Percentiles rank a stretch among this genome's conserved stretches.
phyloP scores from a whole-genome alignment of 2,329 filamentous ascomycete genomes.

The Phialophora macrospora region DNA sequence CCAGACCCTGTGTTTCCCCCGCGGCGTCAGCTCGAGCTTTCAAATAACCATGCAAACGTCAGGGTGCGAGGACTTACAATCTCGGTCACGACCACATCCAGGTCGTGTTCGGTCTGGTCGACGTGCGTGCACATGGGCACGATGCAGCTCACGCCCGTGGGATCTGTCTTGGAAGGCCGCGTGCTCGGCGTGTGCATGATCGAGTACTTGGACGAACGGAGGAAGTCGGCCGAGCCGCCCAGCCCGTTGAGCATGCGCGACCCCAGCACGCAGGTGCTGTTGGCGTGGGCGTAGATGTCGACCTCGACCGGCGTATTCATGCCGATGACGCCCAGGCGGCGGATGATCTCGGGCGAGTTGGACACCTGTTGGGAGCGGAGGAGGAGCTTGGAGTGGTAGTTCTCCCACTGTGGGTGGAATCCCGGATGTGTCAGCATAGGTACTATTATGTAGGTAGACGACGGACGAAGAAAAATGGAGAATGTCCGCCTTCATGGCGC shows the following conservation, averaged over 20 bases:
- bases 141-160: conserved; percentile 80
- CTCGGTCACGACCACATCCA: conserved; percentile 83
- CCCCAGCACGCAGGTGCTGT: conserved; percentile 88
- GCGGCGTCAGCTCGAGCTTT: not conserved
- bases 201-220: conserved; percentile 77
- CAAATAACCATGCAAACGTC: not conserved
- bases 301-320: conserved; percentile 97
- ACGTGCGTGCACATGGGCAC: conserved; percentile 94
- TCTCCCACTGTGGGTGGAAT: conserved; percentile 62
- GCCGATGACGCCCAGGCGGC: conserved; percentile 82
- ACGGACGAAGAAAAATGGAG: too few species aligned
- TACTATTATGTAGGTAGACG: not conserved
- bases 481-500: too few species aligned
- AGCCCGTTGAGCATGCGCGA: conserved; percentile 85
- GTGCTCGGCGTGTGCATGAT: conserved; percentile 93
- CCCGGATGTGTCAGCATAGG: not conserved
- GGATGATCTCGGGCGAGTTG: conserved; percentile 89
- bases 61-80: conserved; percentile 44
- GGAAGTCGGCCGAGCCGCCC: conserved; percentile 80
- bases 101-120: conserved; percentile 90
- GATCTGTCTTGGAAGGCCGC: conserved; percentile 79
- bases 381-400: conserved; percentile 79
- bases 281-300: conserved; percentile 92
- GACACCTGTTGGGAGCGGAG: conserved; percentile 86
- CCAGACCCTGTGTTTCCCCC: conserved; percentile 64